These are phyloP conservation scores for Blastomyces gilchristii DNA, from an alignment of 2,329 filamentous ascomycete genomes.

Conservation along the genomic window DNA sequence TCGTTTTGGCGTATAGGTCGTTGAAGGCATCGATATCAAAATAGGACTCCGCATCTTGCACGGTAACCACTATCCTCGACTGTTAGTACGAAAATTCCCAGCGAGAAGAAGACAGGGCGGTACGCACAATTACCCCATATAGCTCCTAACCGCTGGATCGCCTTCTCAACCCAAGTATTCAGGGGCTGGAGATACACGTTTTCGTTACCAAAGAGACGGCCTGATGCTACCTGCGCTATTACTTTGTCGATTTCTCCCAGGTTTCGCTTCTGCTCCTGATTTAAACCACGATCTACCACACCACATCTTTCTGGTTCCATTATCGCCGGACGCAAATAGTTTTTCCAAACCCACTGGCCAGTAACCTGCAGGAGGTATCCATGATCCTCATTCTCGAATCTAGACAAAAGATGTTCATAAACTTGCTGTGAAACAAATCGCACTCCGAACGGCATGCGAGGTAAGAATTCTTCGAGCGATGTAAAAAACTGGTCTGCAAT, in stretches of 20 bases:
- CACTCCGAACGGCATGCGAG: slow-evolving; percentile 85
- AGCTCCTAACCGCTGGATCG: slow-evolving; percentile 64
- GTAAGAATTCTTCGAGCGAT: slow-evolving; percentile 69
- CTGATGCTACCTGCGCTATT: slow-evolving; percentile 76
- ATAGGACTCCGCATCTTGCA: slow-evolving; percentile 76
- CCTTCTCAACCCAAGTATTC: slow-evolving; percentile 81
- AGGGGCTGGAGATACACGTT: slow-evolving; percentile 93
- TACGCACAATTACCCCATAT: slow-evolving; percentile 57
- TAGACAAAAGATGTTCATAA: slow-evolving; percentile 64
- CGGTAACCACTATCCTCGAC: slow-evolving; percentile 54
- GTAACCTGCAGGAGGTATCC: slow-evolving; percentile 72
- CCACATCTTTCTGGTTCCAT: slow-evolving; percentile 86
- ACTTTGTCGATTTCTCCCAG: slow-evolving; percentile 85
- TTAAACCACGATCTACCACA: slow-evolving; percentile 78
- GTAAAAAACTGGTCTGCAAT: slow-evolving; percentile 86
- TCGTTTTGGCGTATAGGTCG: slow-evolving; percentile 89
- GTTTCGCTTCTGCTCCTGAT: slow-evolving; percentile 87
- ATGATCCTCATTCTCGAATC: slow-evolving; percentile 70
- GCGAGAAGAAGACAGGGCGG: not conserved
- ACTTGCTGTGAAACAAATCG: slow-evolving; percentile 80
- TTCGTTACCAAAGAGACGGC: slow-evolving; percentile 81
- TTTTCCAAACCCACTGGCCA: slow-evolving; percentile 86
- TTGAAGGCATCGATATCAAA: slow-evolving; percentile 99
- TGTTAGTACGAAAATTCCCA: slow-evolving; percentile 31
- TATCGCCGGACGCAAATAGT: slow-evolving; percentile 82